These are phyloP conservation scores for Cajanus cajan DNA, from an alignment of 306 rosid species.

Conservation along the genomic window DNA sequence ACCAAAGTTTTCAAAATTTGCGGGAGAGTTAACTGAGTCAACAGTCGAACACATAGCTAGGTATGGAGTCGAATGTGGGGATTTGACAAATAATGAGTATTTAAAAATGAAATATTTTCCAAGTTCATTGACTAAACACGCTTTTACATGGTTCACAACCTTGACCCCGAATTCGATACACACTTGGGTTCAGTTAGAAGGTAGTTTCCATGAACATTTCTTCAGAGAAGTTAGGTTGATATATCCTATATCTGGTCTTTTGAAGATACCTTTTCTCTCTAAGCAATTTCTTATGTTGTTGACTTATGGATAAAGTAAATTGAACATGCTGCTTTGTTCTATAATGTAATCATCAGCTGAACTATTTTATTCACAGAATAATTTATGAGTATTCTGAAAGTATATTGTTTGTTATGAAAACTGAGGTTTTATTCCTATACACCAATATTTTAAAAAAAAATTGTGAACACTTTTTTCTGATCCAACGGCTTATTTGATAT, in stretches of 20 bases:
- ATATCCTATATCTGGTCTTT: constrained; percentile 10
- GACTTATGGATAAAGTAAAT: neutral
- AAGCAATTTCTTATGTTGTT: neutral
- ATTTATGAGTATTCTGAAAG: neutral
- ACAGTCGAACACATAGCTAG: too few relatives aligned
- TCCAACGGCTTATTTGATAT: neutral
- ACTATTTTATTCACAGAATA: neutral
- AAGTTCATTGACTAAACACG: too few relatives aligned
- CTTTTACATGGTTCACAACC: too few relatives aligned
- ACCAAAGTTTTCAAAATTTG: too few relatives aligned
- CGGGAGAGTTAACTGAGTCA: too few relatives aligned
- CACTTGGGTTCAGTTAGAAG: too few relatives aligned
- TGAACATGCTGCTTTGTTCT: neutral
- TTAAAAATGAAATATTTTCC: too few relatives aligned
- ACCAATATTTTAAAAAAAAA: neutral
- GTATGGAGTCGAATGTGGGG: too few relatives aligned
- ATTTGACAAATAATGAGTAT: too few relatives aligned
- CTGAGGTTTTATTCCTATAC: neutral
- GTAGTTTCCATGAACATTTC: too few relatives aligned
- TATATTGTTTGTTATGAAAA: neutral
- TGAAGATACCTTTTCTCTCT: neutral
- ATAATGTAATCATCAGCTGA: constrained; percentile 4
- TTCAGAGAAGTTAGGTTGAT: neutral
- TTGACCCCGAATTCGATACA: too few relatives aligned
- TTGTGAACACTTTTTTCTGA: neutral